Percentiles rank a stretch among this genome's conserved stretches.
Evolutionary conservation across 2,329 filamentous ascomycete species (phyloP).

Genomic region (Aspergillus sp.): DNA sequence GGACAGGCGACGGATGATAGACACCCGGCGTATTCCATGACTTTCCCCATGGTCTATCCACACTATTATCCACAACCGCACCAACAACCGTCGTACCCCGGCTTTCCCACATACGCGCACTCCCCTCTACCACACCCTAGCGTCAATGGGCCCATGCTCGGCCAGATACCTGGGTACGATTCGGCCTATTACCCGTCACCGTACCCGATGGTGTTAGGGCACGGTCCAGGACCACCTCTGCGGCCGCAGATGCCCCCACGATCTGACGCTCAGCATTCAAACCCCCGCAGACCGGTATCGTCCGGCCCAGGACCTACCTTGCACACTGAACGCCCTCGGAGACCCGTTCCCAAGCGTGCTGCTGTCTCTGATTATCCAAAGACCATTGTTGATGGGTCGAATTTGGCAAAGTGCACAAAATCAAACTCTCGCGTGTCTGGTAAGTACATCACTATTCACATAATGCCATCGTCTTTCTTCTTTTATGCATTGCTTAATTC

Average conservation of each 20-base stretch:
- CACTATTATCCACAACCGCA: conserved; percentile 23
- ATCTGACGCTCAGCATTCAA: background rate
- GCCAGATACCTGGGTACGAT: conserved; percentile 17
- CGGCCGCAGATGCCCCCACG: background rate
- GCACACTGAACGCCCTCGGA: conserved; percentile 4
- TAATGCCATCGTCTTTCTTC: background rate
- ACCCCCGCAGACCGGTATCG: conserved; percentile 1
- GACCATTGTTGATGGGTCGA: conserved; percentile 34
- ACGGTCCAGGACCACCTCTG: conserved; percentile 1
- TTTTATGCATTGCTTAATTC: background rate
- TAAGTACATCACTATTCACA: background rate
- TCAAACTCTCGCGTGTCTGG: background rate
- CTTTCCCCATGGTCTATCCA: conserved; percentile 21
- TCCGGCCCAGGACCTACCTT: conserved; percentile 1
- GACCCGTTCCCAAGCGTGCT: conserved; percentile 2
- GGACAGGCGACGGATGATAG: conserved; percentile 9
- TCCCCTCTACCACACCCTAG: conserved; percentile 12
- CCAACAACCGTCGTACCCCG: conserved; percentile 10
- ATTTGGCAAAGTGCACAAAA: conserved; percentile 17
- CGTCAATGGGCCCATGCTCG: conserved; percentile 5
- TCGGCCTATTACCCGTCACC: conserved; percentile 19
- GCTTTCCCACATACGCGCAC: conserved; percentile 14
- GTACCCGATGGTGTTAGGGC: conserved; percentile 18
- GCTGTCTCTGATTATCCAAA: conserved; percentile 28
- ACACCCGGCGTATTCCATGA: conserved; percentile 15